Conservation (phyloP, 1,284 basidiomycete species). For the Ceratobasidium sp. region DNA sequence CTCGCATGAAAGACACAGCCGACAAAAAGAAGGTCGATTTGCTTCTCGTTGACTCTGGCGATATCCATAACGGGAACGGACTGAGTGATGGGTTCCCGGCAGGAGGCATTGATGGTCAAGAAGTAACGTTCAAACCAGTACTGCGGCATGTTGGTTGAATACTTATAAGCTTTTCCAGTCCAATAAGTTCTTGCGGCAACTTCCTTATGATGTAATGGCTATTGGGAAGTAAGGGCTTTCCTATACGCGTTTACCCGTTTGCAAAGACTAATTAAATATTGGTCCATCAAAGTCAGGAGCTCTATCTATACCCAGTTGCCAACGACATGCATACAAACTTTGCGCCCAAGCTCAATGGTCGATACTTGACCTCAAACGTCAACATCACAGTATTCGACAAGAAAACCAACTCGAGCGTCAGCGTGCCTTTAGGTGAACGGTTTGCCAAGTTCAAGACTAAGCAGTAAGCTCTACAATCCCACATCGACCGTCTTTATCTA, state of each 20-base stretch:
- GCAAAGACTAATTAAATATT: too few species aligned
- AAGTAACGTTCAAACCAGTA: slow-evolving; percentile 59
- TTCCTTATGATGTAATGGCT: slow-evolving; percentile 86
- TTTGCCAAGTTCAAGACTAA: slow-evolving; percentile 81
- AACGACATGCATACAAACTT: slow-evolving; percentile 85
- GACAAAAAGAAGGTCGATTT: slow-evolving; percentile 77
- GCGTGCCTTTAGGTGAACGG: slow-evolving; percentile 74
- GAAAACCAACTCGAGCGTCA: slow-evolving; percentile 61
- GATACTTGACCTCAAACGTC: slow-evolving; percentile 86
- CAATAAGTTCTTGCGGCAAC: slow-evolving; percentile 77
- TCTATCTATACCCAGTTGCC: slow-evolving; percentile 83
- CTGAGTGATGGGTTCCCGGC: slow-evolving; percentile 78
- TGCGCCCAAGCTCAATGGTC: slow-evolving; percentile 75
- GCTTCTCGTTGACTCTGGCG: slow-evolving; percentile 78
- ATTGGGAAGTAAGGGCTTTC: slow-evolving; percentile 78
- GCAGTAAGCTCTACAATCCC: slow-evolving; percentile 63
- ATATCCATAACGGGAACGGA: slow-evolving; percentile 86
- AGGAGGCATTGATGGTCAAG: slow-evolving; percentile 79
- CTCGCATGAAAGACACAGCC: slow-evolving; percentile 83
- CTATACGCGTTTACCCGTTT: too few species aligned
- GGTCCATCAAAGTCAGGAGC: slow-evolving; percentile 72
- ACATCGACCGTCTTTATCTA: too few species aligned
- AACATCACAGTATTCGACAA: slow-evolving; percentile 80
- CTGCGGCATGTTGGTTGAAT: too few species aligned
- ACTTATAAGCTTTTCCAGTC: slow-evolving; percentile 58